phyloP scores from a whole-genome alignment of 2,329 filamentous ascomycete species.

The Alternaria arborescens region DNA sequence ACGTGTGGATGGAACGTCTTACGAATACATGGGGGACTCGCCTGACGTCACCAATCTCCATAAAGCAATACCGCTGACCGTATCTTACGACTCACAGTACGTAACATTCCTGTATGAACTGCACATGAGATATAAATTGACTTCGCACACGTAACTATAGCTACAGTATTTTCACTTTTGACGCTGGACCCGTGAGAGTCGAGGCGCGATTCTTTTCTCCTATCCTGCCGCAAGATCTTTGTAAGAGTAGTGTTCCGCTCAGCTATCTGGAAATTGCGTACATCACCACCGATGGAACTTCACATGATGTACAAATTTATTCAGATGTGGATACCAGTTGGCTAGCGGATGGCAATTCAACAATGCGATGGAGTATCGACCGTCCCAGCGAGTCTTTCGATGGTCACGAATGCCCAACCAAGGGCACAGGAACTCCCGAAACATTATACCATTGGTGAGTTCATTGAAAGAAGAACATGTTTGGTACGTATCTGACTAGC shows the following conservation, averaged over 20 bases:
- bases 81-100: conserved; percentile 1
- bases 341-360: not conserved
- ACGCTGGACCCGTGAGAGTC: not conserved
- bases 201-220: not conserved
- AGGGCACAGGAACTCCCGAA: not conserved
- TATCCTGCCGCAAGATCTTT: not conserved
- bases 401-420: not conserved
- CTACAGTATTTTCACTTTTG: conserved; percentile 1
- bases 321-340: not conserved
- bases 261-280: not conserved
- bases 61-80: not conserved
- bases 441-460: not conserved
- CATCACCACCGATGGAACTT: not conserved
- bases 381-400: not conserved
- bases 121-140: too few species aligned
- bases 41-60: not conserved
- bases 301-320: conserved; percentile 1
- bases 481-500: not conserved
- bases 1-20: not conserved
- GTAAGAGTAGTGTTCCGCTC: conserved; percentile 2
- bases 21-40: conserved; percentile 8
- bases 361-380: not conserved
- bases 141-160: too few species aligned
- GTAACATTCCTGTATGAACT: too few species aligned
- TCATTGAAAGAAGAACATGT: too few species aligned